These are phyloP conservation scores for Plasmodium gallinaceum DNA, from an alignment of 169 alveolate species.

Conservation along the genomic window DNA sequence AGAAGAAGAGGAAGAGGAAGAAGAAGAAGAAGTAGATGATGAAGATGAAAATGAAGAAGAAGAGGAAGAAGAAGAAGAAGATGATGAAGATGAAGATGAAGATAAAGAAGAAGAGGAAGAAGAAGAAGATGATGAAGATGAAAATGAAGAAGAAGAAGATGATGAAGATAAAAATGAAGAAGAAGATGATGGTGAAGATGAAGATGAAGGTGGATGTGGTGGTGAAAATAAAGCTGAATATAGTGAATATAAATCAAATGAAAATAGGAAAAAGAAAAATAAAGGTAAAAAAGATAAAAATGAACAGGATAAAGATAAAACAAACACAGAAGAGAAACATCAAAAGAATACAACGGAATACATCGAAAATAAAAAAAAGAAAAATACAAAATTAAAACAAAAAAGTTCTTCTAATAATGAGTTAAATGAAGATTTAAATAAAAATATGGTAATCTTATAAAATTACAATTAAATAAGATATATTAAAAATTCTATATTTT, in stretches of 20 bases:
- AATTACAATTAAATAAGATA: background rate
- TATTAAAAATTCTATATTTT: background rate
- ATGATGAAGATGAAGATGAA: background rate
- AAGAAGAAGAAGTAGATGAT: background rate
- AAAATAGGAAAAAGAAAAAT: background rate
- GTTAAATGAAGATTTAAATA: background rate
- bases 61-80: background rate
- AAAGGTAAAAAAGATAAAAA: constrained; percentile 1
- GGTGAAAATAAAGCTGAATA: background rate
- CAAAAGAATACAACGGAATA: constrained; percentile 23
- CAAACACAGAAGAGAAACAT: background rate
- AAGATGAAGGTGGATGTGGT: background rate
- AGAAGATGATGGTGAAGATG: constrained; percentile 5
- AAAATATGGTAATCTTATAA: constrained; percentile 25
- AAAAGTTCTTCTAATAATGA: constrained; percentile 2
- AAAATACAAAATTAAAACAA: background rate
- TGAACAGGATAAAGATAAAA: constrained; percentile 2
- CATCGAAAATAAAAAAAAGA: constrained; percentile 13
- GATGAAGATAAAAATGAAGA: background rate
- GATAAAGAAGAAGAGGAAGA: background rate
- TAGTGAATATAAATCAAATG: background rate
- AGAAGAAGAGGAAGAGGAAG: background rate
- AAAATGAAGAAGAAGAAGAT: constrained; percentile 1
- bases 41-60: background rate
- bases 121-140: constrained; percentile 5